phyloP scores from a whole-genome alignment of 306 rosid species.

The Fragaria nilgerrensis region DNA sequence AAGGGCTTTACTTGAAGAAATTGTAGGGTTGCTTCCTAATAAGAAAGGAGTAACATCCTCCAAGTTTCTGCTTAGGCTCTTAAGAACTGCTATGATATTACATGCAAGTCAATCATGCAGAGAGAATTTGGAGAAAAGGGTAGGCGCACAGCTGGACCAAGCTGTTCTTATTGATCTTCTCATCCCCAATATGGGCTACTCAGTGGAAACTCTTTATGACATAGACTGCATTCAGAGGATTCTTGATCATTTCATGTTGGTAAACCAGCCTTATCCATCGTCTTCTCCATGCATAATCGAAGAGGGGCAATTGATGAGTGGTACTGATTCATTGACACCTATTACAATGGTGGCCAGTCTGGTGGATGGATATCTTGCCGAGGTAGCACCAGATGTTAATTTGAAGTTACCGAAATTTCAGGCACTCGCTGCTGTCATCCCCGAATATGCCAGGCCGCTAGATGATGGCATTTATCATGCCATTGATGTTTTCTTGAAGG shows the following conservation, averaged over 20 bases:
- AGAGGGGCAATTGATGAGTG: slow-evolving; percentile 42
- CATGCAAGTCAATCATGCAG: slow-evolving; percentile 67
- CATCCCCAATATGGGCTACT: slow-evolving; percentile 70
- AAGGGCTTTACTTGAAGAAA: slow-evolving; percentile 61
- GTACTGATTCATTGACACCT: slow-evolving; percentile 47
- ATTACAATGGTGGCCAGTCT: slow-evolving; percentile 68
- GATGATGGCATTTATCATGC: slow-evolving; percentile 84
- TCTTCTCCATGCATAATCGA: slow-evolving; percentile 57
- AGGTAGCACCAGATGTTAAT: slow-evolving; percentile 84
- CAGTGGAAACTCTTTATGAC: slow-evolving; percentile 78
- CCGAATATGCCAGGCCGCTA: slow-evolving; percentile 74
- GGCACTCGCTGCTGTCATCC: slow-evolving; percentile 73
- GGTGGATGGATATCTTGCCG: slow-evolving; percentile 77
- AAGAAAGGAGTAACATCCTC: slow-evolving; percentile 56
- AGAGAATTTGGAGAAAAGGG: slow-evolving; percentile 75
- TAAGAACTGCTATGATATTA: slow-evolving; percentile 60
- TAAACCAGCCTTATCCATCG: slow-evolving; percentile 35
- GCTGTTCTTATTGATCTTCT: slow-evolving; percentile 66
- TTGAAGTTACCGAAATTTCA: slow-evolving; percentile 74
- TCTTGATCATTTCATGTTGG: slow-evolving; percentile 63
- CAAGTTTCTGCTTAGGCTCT: slow-evolving; percentile 58
- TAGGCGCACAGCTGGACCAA: slow-evolving; percentile 72
- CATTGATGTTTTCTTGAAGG: slow-evolving; percentile 84
- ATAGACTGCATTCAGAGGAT: slow-evolving; percentile 76
- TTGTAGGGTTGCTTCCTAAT: slow-evolving; percentile 59